Conservation (phyloP, 257 asterid genomes). For the Sherardia arvensis region DNA sequence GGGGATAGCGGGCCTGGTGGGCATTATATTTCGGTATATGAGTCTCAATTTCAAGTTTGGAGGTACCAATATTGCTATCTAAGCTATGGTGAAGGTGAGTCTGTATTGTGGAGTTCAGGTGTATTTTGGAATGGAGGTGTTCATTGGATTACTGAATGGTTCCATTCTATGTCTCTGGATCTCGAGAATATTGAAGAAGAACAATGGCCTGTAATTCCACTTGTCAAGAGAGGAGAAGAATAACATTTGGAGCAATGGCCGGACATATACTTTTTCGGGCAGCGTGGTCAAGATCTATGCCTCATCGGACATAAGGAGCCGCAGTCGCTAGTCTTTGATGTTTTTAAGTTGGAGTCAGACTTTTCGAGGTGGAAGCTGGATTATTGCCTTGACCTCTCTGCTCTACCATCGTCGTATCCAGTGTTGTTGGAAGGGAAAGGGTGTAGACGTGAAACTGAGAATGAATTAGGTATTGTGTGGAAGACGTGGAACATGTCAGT, state of each 20-base stretch:
- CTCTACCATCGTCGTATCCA: not conserved
- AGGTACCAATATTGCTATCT: not conserved
- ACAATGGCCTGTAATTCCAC: too few species aligned
- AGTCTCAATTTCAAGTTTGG: constrained; percentile 8
- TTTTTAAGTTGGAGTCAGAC: constrained; percentile 5
- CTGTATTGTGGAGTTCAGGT: not conserved
- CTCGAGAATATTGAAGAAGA: too few species aligned
- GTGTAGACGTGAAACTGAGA: too few species aligned
- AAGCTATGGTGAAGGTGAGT: not conserved
- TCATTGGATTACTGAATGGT: constrained; percentile 13
- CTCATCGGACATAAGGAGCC: not conserved
- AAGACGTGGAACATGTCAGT: not conserved
- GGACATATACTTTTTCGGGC: constrained; percentile 4
- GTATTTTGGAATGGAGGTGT: constrained; percentile 9
- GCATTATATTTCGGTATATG: not conserved
- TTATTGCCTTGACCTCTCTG: constrained; percentile 8
- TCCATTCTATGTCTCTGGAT: not conserved
- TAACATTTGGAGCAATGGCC: too few species aligned
- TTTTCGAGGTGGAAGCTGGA: constrained; percentile 8
- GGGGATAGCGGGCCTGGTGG: too few species aligned
- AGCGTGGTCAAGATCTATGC: not conserved
- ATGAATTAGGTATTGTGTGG: not conserved
- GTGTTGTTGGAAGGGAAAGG: not conserved
- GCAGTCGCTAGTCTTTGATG: constrained; percentile 1
- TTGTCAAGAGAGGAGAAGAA: not conserved